phyloP scores from a whole-genome alignment of 345 rosid species.

The Eutrema japonicum region DNA sequence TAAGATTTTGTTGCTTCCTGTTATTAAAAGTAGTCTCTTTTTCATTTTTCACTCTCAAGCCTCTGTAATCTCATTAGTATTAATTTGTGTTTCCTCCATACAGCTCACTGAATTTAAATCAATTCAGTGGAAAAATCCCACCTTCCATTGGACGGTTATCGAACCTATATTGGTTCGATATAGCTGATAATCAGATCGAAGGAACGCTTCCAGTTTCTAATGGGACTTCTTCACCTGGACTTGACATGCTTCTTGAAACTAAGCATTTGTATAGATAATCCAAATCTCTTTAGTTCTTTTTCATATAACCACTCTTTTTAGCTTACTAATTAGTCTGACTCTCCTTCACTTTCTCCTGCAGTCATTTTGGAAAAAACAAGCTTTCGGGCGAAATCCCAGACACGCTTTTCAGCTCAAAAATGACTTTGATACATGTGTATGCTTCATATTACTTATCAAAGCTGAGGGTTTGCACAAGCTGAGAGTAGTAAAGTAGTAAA shows the following conservation, averaged over 20 bases:
- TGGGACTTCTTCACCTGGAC: conserved; percentile 70
- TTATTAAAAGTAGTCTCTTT: background rate
- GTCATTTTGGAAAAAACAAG: conserved; percentile 78
- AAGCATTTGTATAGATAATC: conserved; percentile 71
- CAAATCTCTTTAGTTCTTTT: conserved; percentile 9
- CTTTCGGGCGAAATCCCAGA: conserved; percentile 71
- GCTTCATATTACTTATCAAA: conserved; percentile 31
- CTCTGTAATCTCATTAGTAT: background rate
- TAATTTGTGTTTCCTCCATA: conserved; percentile 27
- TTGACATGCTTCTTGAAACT: conserved; percentile 66
- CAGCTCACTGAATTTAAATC: conserved; percentile 81
- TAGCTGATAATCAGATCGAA: conserved; percentile 72
- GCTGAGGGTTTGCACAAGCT: background rate
- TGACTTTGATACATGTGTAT: conserved; percentile 83
- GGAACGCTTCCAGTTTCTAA: conserved; percentile 80
- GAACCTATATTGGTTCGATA: conserved; percentile 79
- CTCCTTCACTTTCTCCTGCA: conserved; percentile 31
- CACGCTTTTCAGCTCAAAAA: conserved; percentile 63
- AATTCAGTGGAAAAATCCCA: conserved; percentile 74
- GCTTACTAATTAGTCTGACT: conserved; percentile 18
- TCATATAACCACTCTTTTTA: background rate
- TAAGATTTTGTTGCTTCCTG: conserved; percentile 43
- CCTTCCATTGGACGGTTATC: conserved; percentile 68
- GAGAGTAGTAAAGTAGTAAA: background rate
- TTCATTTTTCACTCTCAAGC: background rate